Evolutionary conservation across 2,329 filamentous ascomycete species (phyloP), one percentile per base, ranked within the genome.

Genomic region (Trichoderma atrobrunneum): DNA sequence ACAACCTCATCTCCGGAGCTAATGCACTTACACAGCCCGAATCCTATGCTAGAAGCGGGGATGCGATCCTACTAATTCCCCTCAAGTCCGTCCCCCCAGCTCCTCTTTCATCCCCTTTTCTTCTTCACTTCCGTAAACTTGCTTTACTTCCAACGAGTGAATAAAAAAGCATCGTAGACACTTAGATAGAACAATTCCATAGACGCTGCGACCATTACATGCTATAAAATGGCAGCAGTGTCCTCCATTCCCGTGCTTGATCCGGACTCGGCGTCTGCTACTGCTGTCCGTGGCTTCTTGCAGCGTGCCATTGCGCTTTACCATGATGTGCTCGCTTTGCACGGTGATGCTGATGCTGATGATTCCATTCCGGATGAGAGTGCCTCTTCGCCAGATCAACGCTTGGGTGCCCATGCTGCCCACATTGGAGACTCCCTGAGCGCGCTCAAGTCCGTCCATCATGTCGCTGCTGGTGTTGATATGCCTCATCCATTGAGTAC

Each of bases 191-290:
- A 59, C 51, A 66, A 66, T 73, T n/a, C 48, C 74, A 74, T 72
- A 72, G 36, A 73, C 51, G 14, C 63, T 76, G 66, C 75, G 74
- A 32, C 73, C 74, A 76, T 78, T 78, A 79, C 74, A 79, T 78
- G 78, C 71, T 78, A 78, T 79, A 79, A 79, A 79, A 79, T 80
- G 79, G 77, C 74, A 34, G 72, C 75, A 75, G 76, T 69, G 72
- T 64, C 72, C 8, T 64, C 72, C 7, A 1, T 39, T 8, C 28
- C 26, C 18, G 36, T 54, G 30, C 36, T 28, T 62, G 67, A 64
- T 48, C 16, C 10, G 0, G 71, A n/a, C 34, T 63, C 70, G 54
- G 28, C n/a, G 59, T 73, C 74, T 57, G 30, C 24, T 32, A 73
- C 74, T 56, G 59, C 73, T 26, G 26, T 78, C n/a, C 57, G 65